Evolutionary conservation across 345 rosid species (phyloP).

Genomic region (Eutrema heterophyllum): DNA sequence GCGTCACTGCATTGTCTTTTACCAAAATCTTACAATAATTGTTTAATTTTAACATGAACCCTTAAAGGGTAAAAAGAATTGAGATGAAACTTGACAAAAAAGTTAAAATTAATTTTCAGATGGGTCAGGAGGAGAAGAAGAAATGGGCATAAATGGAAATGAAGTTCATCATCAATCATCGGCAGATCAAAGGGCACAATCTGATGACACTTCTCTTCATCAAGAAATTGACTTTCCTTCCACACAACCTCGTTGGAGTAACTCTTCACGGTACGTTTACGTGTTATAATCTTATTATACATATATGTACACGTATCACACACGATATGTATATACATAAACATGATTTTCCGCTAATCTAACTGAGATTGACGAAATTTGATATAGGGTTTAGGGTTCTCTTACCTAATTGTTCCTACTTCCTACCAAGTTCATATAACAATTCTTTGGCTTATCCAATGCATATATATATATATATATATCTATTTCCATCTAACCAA

Average conservation of each 20-base stretch:
- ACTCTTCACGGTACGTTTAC: conserved; percentile 65
- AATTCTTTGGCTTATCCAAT: neutral
- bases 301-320: neutral
- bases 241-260: conserved; percentile 57
- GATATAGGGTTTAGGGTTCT: conserved; percentile 9
- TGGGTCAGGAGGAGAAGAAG: conserved; percentile 81
- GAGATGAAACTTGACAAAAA: conserved; percentile 1
- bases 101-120: conserved; percentile 34
- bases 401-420: conserved; percentile 16
- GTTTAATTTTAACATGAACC: conserved; percentile 1
- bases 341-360: neutral
- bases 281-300: neutral
- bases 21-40: conserved; percentile 20
- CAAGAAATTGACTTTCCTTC: conserved; percentile 50
- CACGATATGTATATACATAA: neutral
- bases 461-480: no score
- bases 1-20: conserved; percentile 21
- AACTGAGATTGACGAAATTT: neutral
- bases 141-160: conserved; percentile 43
- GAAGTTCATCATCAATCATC: conserved; percentile 34
- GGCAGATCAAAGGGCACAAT: conserved; percentile 42
- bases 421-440: conserved; percentile 4
- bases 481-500: neutral
- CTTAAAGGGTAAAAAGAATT: conserved; percentile 11
- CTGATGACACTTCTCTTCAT: conserved; percentile 40